Conservation (phyloP, 805 yeast genomes). For the Schwanniomyces pseudopolymorphus region DNA sequence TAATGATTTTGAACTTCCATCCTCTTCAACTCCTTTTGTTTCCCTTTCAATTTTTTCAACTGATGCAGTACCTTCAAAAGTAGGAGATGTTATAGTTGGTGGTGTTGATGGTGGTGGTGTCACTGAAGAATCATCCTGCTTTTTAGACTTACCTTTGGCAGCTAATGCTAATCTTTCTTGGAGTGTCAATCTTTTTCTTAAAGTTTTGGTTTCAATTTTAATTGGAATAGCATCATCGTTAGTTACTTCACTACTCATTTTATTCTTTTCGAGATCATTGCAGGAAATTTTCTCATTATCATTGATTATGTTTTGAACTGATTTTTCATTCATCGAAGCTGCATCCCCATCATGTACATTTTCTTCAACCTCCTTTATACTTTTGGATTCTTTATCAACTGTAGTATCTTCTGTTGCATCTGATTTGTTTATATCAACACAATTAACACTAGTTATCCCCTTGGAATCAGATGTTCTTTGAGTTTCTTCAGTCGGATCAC, state of each 20-base stretch:
- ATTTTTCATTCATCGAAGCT: not conserved
- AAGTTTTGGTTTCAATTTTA: not conserved
- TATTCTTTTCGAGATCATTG: not conserved
- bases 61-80: not conserved
- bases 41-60: not conserved
- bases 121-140: not conserved
- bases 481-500: not conserved
- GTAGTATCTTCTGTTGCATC: not conserved
- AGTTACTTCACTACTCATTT: not conserved
- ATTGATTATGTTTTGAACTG: not conserved
- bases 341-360: not conserved
- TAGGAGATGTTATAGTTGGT: slow-evolving; percentile 3
- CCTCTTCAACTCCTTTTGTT: not conserved
- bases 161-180: slow-evolving; percentile 87
- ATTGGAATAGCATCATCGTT: not conserved
- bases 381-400: not conserved
- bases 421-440: not conserved
- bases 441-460: not conserved
- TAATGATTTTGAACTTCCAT: not conserved
- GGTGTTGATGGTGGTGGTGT: not conserved
- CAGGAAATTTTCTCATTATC: not conserved
- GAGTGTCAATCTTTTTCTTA: slow-evolving; percentile 65
- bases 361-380: not conserved
- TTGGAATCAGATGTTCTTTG: not conserved
- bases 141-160: slow-evolving; percentile 49